Evolutionary conservation across 768 basidiomycete species (phyloP).

Genomic region (Mycena crocata): DNA sequence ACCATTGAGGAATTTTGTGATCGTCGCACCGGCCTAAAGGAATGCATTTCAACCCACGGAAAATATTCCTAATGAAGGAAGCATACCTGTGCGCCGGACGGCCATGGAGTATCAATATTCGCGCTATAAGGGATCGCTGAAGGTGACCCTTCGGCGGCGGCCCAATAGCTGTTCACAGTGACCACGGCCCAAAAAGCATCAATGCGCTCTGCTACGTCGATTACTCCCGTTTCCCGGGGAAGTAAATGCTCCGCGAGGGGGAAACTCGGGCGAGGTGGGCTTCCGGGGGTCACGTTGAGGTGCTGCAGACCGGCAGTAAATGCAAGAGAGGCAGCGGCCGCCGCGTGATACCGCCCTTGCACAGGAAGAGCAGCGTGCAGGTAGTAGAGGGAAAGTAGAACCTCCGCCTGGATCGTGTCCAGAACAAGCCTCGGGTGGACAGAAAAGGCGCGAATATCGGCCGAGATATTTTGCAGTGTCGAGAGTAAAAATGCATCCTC

Average conservation of each 20-base stretch:
- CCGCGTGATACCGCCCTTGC: conserved; percentile 66
- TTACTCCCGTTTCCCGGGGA: neutral
- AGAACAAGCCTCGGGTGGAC: conserved; percentile 47
- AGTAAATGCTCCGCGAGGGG: neutral
- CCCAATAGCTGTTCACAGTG: conserved; percentile 21
- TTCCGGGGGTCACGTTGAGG: neutral
- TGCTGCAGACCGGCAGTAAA: neutral
- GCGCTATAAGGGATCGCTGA: conserved; percentile 3
- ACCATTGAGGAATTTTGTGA: conserved; percentile 7
- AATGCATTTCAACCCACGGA: neutral
- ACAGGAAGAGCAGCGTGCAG: conserved; percentile 60
- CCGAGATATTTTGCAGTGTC: neutral
- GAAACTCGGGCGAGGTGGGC: neutral
- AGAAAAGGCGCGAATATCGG: neutral
- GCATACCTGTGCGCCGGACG: neutral
- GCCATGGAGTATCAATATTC: conserved; percentile 17
- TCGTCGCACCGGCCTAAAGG: conserved; percentile 16
- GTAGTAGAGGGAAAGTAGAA: conserved; percentile 62
- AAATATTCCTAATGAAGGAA: neutral
- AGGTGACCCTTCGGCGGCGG: conserved; percentile 5
- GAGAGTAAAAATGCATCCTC: neutral
- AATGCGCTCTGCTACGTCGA: conserved; percentile 3
- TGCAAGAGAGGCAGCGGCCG: conserved; percentile 54
- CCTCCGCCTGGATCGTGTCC: conserved; percentile 65
- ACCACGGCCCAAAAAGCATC: conserved; percentile 21